Evolutionary conservation across 1,139 yeast genomes (phyloP), one percentile per base, ranked within the genome.

Genomic region (Suhomyces yuchorum): DNA sequence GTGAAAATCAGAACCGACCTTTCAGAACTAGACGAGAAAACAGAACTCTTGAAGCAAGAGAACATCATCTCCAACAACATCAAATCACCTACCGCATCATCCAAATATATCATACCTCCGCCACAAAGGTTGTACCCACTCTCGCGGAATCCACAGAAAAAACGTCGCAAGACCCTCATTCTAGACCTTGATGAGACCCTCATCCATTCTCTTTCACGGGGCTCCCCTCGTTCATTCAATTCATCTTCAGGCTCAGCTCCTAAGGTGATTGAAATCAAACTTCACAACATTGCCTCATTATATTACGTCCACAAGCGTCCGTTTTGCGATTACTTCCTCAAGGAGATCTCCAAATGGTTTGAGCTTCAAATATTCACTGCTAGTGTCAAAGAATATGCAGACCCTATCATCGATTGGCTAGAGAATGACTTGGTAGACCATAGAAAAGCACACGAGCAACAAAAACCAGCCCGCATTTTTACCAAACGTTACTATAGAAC

Each of bases 281-380:
- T 91, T 44, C 79, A 80, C 54, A 75, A 78, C 52, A 67, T 82
- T 40, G 85, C 96, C 1, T 85, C 96, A 1, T 72, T 93, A 23
- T 93, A 93, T 66, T 87, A 87, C 62, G 97, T 93, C 18, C 89
- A 90, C 61, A 93, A 92, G 63, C 77, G 99, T 50, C 99, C 99
- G 0, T 87, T 77, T 61, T 93, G 97, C 62, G 97, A 90, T 64
- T 80, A 81, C 55, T 93, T 93, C 61, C 72, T 93, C 26, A 75
- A 81, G 50, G 87, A 85, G 52, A 95, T 91, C 12, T 74, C 85
- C 47, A 82, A 84, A 58, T 93, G 98, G 98, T 93, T 83, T 66
- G 88, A 90, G 57, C 71, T 93, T 38, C 93, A 91, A 41, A 82
- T 93, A 11, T 91, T 91, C 70, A 93, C 99, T 0, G 99, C 99